These are phyloP conservation scores for Crithidia thermophila DNA, from an alignment of 208 protist genomes.

Conservation along the genomic window DNA sequence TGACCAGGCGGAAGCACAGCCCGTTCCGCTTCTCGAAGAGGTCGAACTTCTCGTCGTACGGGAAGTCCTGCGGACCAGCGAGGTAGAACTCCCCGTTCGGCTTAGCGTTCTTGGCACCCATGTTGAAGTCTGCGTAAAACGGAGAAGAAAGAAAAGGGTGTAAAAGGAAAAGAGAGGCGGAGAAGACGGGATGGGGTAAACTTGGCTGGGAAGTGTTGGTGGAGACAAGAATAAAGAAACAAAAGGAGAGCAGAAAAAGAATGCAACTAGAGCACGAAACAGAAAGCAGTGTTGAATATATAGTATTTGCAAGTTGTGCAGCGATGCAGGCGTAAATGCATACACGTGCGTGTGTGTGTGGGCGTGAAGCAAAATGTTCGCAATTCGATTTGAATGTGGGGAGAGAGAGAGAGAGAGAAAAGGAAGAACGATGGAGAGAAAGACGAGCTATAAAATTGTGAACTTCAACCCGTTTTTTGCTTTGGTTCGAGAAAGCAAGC, in stretches of 20 bases:
- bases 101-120: slow-evolving; percentile 22
- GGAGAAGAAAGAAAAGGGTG: background rate
- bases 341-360: background rate
- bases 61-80: slow-evolving; percentile 44
- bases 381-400: no score
- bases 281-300: no score
- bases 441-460: no score
- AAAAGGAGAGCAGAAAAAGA: background rate
- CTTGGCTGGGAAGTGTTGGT: no score
- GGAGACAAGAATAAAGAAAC: background rate
- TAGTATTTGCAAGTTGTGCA: no score
- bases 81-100: slow-evolving; percentile 29
- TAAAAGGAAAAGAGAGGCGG: slow-evolving; percentile 12
- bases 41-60: slow-evolving; percentile 46
- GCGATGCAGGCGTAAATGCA: background rate
- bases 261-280: background rate
- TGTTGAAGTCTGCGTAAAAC: background rate
- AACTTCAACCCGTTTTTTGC: no score
- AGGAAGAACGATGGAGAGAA: background rate
- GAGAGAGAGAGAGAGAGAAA: background rate
- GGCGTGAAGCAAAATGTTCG: background rate
- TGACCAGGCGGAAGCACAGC: slow-evolving; percentile 77
- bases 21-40: slow-evolving; percentile 73
- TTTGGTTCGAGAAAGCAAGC: no score
- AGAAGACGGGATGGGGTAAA: background rate